A percentile compares a stretch with the other conserved stretches of the same genome.
Conservation (phyloP, 345 rosid genomes). For the Citrus unshiu region DNA sequence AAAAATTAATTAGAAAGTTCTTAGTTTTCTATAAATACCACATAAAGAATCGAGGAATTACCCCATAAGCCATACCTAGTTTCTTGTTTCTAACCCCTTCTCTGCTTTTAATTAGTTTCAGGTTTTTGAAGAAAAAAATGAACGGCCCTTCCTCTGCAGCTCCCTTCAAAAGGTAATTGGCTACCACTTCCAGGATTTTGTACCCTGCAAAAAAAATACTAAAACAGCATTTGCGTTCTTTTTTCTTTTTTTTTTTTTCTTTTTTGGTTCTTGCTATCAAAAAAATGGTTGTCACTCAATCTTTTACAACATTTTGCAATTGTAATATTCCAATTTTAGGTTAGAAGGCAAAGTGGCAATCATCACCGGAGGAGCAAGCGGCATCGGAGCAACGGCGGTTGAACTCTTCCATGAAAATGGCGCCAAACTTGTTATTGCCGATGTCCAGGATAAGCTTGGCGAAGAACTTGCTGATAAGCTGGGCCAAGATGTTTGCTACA, state of each 20-base stretch:
- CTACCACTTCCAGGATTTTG: not conserved
- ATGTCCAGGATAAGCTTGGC: conserved; percentile 33
- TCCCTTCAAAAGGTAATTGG: not conserved
- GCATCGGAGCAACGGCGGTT: conserved; percentile 29
- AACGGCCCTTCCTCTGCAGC: not conserved
- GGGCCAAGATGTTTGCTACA: conserved; percentile 25
- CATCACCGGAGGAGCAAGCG: conserved; percentile 37
- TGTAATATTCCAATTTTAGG: conserved; percentile 1
- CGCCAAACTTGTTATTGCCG: conserved; percentile 40
- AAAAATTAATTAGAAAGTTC: not conserved
- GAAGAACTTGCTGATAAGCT: conserved; percentile 18
- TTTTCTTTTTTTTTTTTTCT: too few relatives aligned
- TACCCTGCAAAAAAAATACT: not conserved
- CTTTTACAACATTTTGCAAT: not conserved
- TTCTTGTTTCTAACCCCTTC: not conserved
- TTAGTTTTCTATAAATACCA: not conserved
- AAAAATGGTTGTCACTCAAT: not conserved
- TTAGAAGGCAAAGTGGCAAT: conserved; percentile 38
- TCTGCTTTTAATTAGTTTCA: not conserved
- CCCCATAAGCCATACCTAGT: not conserved
- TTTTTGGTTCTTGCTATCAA: not conserved
- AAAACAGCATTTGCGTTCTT: not conserved
- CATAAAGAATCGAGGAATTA: not conserved
- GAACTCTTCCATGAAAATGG: conserved; percentile 33
- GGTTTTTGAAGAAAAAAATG: not conserved